These are phyloP conservation scores for Amesomyces nigricolor DNA, from an alignment of 2,329 filamentous ascomycete genomes.

Conservation along the genomic window DNA sequence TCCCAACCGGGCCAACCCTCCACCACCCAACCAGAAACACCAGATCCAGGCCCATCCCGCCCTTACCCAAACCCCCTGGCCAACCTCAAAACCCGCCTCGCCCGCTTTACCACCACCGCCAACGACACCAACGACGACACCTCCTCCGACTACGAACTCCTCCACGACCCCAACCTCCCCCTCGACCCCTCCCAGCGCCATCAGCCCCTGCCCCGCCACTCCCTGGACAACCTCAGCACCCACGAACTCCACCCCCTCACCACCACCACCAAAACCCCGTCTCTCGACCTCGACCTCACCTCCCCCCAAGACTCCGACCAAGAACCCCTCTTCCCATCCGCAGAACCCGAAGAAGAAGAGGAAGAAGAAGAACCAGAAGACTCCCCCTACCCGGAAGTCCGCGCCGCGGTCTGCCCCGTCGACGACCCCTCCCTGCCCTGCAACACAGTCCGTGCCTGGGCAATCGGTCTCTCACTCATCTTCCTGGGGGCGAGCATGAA, in stretches of 20 bases:
- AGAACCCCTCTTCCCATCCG: constrained; percentile 4
- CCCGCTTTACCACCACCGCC: constrained; percentile 36
- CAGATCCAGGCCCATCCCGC: constrained; percentile 10
- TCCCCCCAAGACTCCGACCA: constrained; percentile 9
- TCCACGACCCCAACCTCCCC: constrained; percentile 50
- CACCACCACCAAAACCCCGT: constrained; percentile 1
- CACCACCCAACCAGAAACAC: constrained; percentile 23
- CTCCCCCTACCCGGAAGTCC: constrained; percentile 62
- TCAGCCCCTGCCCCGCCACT: constrained; percentile 21
- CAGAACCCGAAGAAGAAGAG: constrained; percentile 14
- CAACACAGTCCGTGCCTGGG: constrained; percentile 62
- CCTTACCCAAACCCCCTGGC: constrained; percentile 24
- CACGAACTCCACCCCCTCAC: constrained; percentile 12
- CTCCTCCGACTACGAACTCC: constrained; percentile 45
- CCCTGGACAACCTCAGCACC: constrained; percentile 24
- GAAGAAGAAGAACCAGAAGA: constrained; percentile 44
- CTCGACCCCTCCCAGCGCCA: constrained; percentile 37
- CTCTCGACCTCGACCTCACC: neutral
- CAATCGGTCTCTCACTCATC: constrained; percentile 53
- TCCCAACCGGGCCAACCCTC: constrained; percentile 19
- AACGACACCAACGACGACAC: constrained; percentile 36
- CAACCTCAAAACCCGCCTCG: constrained; percentile 30
- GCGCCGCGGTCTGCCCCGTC: constrained; percentile 58
- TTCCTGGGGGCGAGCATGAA: constrained; percentile 56
- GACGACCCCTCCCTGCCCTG: constrained; percentile 57